Conservation (phyloP, 2,329 filamentous ascomycete genomes). For the Podosphaera xanthii region DNA sequence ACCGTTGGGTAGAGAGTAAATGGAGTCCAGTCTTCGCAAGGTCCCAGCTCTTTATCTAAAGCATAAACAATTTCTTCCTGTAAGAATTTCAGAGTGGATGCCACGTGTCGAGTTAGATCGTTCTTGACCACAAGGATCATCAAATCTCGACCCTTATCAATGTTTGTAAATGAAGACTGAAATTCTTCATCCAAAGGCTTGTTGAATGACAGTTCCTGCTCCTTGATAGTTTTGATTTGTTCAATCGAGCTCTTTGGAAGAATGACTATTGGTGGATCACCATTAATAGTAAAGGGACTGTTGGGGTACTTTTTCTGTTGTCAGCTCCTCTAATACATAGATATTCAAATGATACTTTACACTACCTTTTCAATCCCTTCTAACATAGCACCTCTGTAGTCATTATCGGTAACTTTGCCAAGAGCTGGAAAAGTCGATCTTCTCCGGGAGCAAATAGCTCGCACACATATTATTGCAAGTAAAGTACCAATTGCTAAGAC, state of each 20-base stretch:
- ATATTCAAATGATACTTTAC: too few relatives aligned
- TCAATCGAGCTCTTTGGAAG: conserved; percentile 1
- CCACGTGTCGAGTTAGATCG: background rate
- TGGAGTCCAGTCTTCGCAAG: conserved; percentile 1
- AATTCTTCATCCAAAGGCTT: background rate
- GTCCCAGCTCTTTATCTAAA: background rate
- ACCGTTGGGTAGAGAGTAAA: background rate
- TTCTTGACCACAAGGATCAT: background rate
- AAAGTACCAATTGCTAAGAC: too few relatives aligned
- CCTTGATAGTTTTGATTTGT: background rate
- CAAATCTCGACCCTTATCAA: background rate
- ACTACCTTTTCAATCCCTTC: background rate
- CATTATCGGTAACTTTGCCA: background rate
- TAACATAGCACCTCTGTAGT: background rate
- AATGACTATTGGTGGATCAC: background rate
- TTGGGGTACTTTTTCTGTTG: background rate
- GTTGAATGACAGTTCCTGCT: background rate
- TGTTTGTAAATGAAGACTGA: background rate
- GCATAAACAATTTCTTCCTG: background rate
- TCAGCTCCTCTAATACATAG: background rate
- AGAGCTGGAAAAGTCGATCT: background rate
- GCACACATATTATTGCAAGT: too few relatives aligned
- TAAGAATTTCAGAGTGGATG: background rate
- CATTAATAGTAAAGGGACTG: background rate
- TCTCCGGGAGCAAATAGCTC: background rate